A percentile compares a stretch with the other conserved stretches of the same genome.
Conservation (phyloP, 441 rosid genomes). For the Bruguiera hainesii region DNA sequence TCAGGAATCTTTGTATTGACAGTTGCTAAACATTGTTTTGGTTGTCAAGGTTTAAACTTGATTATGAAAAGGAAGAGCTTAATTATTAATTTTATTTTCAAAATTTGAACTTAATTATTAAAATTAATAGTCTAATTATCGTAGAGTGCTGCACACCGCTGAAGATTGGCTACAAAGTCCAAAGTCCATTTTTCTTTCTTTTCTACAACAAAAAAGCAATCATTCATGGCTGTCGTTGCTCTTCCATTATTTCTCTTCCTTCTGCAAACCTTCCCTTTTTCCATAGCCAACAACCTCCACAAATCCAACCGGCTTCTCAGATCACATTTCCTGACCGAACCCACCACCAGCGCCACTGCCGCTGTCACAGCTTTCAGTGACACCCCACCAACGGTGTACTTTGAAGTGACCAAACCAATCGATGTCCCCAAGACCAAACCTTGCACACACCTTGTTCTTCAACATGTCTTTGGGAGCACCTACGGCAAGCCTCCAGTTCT, state of each 20-base stretch:
- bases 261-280: slow-evolving; percentile 12
- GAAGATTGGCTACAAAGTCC: too few relatives aligned
- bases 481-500: slow-evolving; percentile 47
- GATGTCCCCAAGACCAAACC: slow-evolving; percentile 42
- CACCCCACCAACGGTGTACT: slow-evolving; percentile 52
- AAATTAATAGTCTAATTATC: too few relatives aligned
- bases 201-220: neutral
- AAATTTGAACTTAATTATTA: too few relatives aligned
- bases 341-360: slow-evolving; percentile 5
- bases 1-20: too few relatives aligned
- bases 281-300: slow-evolving; percentile 35
- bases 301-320: slow-evolving; percentile 22
- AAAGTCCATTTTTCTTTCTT: too few relatives aligned
- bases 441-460: slow-evolving; percentile 52
- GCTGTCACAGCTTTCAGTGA: slow-evolving; percentile 11
- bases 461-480: slow-evolving; percentile 68
- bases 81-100: too few relatives aligned
- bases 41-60: too few relatives aligned
- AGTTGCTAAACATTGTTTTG: too few relatives aligned
- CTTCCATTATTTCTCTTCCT: slow-evolving; percentile 25
- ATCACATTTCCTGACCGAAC: slow-evolving; percentile 18
- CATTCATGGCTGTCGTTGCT: slow-evolving; percentile 32
- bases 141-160: too few relatives aligned
- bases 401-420: slow-evolving; percentile 76
- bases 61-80: too few relatives aligned